These are phyloP conservation scores for Trichoderma citrinoviride DNA, from an alignment of 2,329 filamentous ascomycete species.

Conservation along the genomic window DNA sequence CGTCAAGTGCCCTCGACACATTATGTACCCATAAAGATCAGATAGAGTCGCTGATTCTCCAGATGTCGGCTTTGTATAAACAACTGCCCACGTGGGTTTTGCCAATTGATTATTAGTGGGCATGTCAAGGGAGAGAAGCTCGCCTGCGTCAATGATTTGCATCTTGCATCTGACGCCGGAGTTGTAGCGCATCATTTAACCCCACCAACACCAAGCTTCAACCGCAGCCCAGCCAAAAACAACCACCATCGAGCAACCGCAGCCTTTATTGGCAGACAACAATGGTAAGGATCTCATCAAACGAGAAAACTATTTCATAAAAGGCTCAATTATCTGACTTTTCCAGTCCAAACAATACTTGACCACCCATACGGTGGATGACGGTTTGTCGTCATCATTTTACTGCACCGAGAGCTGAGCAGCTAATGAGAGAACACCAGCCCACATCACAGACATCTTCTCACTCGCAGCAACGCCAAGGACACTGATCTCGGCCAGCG, in stretches of 20 bases:
- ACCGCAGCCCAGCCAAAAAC: slow-evolving; percentile 31
- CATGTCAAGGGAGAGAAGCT: neutral
- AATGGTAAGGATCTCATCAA: slow-evolving; percentile 29
- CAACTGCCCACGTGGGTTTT: neutral
- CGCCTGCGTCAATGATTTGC: neutral
- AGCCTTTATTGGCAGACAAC: neutral
- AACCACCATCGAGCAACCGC: slow-evolving; percentile 6
- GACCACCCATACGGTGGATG: slow-evolving; percentile 84
- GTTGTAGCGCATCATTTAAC: slow-evolving; percentile 13
- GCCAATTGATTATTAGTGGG: neutral
- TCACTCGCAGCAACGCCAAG: slow-evolving; percentile 72
- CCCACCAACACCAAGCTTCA: slow-evolving; percentile 23
- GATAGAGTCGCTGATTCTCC: neutral
- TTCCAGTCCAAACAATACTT: slow-evolving; percentile 95
- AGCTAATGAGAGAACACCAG: slow-evolving; percentile 43
- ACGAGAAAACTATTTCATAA: neutral
- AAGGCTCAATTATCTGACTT: slow-evolving; percentile 6
- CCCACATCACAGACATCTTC: slow-evolving; percentile 82
- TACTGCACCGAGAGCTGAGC: slow-evolving; percentile 29
- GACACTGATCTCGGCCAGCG: slow-evolving; percentile 78
- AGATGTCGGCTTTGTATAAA: neutral
- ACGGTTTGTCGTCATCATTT: slow-evolving; percentile 55
- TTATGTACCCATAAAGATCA: neutral
- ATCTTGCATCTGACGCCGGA: neutral
- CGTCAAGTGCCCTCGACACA: neutral